A percentile compares a stretch with the other conserved stretches of the same genome.
Conservation (phyloP, 345 rosid genomes). For the Arabidopsis arenosa region DNA sequence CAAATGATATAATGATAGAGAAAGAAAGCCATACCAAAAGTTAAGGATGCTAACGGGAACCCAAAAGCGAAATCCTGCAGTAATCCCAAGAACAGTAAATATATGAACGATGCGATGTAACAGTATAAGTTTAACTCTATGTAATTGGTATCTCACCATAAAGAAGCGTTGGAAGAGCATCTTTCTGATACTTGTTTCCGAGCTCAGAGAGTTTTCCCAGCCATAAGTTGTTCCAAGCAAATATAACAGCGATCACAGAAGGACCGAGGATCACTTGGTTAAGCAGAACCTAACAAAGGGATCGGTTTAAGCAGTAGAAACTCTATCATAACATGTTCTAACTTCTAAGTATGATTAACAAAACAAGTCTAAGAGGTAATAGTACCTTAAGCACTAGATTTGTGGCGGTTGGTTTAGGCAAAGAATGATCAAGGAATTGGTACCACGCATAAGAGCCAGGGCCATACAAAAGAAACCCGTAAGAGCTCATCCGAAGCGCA, state of each 20-base stretch:
- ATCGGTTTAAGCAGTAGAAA: neutral
- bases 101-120: slow-evolving; percentile 4
- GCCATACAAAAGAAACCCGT: slow-evolving; percentile 87
- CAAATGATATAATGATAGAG: slow-evolving; percentile 2
- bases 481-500: slow-evolving; percentile 86
- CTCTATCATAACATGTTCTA: neutral
- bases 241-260: slow-evolving; percentile 79
- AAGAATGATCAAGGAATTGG: slow-evolving; percentile 67
- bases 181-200: slow-evolving; percentile 71
- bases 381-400: slow-evolving; percentile 78
- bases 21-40: slow-evolving; percentile 64
- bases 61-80: slow-evolving; percentile 96
- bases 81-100: neutral
- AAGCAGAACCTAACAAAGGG: slow-evolving; percentile 64
- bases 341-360: neutral
- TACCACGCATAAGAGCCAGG: slow-evolving; percentile 96
- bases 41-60: slow-evolving; percentile 87
- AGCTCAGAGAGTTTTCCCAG: slow-evolving; percentile 75
- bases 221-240: slow-evolving; percentile 96
- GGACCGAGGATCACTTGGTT: slow-evolving; percentile 95
- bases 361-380: neutral
- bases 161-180: slow-evolving; percentile 81
- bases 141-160: slow-evolving; percentile 54
- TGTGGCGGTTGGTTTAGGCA: slow-evolving; percentile 69
- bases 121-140: neutral